phyloP scores from a whole-genome alignment of 805 yeast genomes.

The Wickerhamiella azyma region DNA sequence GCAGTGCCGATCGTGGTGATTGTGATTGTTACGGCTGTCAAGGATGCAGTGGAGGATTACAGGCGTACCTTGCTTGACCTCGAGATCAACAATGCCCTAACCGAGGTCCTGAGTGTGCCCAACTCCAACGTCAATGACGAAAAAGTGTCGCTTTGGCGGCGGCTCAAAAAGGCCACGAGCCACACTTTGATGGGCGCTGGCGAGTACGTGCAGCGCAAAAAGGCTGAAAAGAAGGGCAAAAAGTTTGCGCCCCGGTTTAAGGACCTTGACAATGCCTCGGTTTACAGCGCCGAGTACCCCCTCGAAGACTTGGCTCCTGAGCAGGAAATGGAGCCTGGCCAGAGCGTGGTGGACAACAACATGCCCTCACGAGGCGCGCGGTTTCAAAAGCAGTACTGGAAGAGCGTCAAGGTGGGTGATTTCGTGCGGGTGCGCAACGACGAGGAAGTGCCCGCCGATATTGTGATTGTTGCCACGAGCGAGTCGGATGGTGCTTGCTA shows the following conservation, averaged over 20 bases:
- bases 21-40: conserved; percentile 57
- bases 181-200: conserved; percentile 12
- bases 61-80: conserved; percentile 49
- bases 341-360: neutral
- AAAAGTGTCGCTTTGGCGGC: conserved; percentile 50
- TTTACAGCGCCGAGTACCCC: conserved; percentile 1
- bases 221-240: conserved; percentile 6
- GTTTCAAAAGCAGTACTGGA: conserved; percentile 48
- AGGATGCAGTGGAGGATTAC: conserved; percentile 69
- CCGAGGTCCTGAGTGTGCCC: conserved; percentile 42
- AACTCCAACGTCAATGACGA: conserved; percentile 47
- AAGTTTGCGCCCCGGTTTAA: neutral
- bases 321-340: conserved; percentile 10
- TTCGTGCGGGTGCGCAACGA: conserved; percentile 51
- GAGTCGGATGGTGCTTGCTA: conserved; percentile 56
- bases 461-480: conserved; percentile 51
- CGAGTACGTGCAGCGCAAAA: conserved; percentile 10
- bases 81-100: conserved; percentile 53
- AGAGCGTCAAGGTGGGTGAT: conserved; percentile 64
- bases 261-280: neutral
- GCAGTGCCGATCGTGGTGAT: conserved; percentile 74
- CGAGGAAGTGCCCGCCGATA: conserved; percentile 69
- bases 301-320: conserved; percentile 9
- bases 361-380: conserved; percentile 23
- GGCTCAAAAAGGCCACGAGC: conserved; percentile 42